Conservation (phyloP, 2,329 filamentous ascomycete genomes). For the Clarireedia sp. region DNA sequence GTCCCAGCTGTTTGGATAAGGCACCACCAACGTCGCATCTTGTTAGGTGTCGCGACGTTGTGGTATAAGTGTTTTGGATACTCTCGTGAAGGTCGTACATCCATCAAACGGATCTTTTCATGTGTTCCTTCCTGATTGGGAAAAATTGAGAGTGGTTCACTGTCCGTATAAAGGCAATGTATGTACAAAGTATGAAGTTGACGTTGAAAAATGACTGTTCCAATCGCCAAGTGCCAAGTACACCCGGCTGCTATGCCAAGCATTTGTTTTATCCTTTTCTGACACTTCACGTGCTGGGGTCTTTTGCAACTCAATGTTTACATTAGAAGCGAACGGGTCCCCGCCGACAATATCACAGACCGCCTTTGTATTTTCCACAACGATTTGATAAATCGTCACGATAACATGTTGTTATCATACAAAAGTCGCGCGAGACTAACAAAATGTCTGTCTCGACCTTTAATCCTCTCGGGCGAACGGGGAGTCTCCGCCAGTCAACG, state of each 20-base stretch:
- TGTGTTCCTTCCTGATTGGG: too few relatives aligned
- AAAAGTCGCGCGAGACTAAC: background rate
- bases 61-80: too few relatives aligned
- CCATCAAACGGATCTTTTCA: too few relatives aligned
- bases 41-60: too few relatives aligned
- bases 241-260: background rate
- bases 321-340: too few relatives aligned
- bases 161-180: too few relatives aligned
- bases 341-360: background rate
- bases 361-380: constrained; percentile 2
- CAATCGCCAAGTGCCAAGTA: background rate
- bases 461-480: constrained; percentile 18
- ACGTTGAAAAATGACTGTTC: background rate
- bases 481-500: constrained; percentile 18
- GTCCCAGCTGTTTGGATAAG: too few relatives aligned
- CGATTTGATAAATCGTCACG: background rate
- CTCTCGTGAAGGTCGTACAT: too few relatives aligned
- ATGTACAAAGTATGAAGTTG: background rate
- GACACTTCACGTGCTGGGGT: background rate
- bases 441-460: constrained; percentile 22
- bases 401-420: constrained; percentile 12
- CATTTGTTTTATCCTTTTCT: background rate
- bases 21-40: too few relatives aligned
- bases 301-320: background rate
- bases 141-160: too few relatives aligned